Evolutionary conservation across 2,329 filamentous ascomycete genomes (phyloP).

Genomic region (Pyrenochaeta sp.): DNA sequence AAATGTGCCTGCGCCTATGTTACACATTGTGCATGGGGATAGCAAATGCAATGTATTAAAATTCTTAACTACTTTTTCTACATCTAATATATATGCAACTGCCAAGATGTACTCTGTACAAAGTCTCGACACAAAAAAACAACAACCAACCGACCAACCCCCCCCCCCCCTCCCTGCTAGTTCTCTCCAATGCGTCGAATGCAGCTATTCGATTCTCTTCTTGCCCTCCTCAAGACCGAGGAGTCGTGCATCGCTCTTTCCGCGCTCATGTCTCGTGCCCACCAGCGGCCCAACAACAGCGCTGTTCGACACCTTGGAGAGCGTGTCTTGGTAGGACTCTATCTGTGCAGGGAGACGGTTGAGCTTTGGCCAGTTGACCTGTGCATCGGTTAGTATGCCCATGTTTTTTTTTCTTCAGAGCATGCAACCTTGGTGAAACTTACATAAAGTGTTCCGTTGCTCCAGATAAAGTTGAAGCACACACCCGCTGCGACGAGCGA

Average conservation of each 20-base stretch:
- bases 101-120: too few species aligned
- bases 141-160: too few species aligned
- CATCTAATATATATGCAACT: not conserved
- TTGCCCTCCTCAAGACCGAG: conserved; percentile 95
- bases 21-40: not conserved
- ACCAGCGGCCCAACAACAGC: conserved; percentile 80
- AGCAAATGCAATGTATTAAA: conserved; percentile 1
- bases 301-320: conserved; percentile 83
- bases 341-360: conserved; percentile 86
- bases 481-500: conserved; percentile 77
- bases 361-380: conserved; percentile 99
- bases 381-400: not conserved
- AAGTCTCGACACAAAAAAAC: too few species aligned
- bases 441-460: conserved; percentile 93
- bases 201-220: conserved; percentile 96
- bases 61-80: not conserved
- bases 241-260: conserved; percentile 82
- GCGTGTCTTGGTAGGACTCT: conserved; percentile 88
- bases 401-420: too few species aligned
- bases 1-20: too few species aligned
- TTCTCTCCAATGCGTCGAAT: too few species aligned
- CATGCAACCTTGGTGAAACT: too few species aligned
- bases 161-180: too few species aligned
- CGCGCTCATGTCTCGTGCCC: conserved; percentile 73
- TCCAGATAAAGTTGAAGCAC: conserved; percentile 78